A percentile compares a stretch with the other conserved stretches of the same genome.
These are phyloP conservation scores for Bonia amplexicaulis DNA, from an alignment of 176 grass and related monocot species.

Conservation along the genomic window DNA sequence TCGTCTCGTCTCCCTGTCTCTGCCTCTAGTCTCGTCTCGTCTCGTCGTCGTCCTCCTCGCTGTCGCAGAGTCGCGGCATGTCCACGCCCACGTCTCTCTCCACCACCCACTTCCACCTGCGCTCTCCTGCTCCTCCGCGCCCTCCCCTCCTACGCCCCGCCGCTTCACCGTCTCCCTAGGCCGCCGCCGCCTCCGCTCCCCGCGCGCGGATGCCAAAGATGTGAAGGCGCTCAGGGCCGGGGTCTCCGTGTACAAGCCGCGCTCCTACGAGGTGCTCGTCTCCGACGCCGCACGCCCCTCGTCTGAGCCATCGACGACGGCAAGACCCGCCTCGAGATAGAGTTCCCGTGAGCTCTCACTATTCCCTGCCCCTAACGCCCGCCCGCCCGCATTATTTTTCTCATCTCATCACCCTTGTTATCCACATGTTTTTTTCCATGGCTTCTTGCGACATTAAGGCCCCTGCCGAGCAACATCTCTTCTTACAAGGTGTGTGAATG, in stretches of 20 bases:
- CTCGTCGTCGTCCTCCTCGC: not conserved
- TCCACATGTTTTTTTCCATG: not conserved
- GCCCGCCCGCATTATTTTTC: not conserved
- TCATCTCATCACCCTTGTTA: not conserved
- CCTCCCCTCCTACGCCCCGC: not conserved
- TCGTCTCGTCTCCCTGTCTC: not conserved
- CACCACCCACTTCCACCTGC: conserved; percentile 2
- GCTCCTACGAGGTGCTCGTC: conserved; percentile 87
- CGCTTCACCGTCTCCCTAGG: not conserved
- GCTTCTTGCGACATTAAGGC: conserved; percentile 28
- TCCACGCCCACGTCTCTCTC: conserved; percentile 4
- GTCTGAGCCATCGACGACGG: conserved; percentile 65
- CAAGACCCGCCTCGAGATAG: conserved; percentile 82
- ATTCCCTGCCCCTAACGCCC: not conserved
- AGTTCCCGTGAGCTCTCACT: conserved; percentile 74
- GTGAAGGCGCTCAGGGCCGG: conserved; percentile 34
- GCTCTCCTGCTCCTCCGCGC: not conserved
- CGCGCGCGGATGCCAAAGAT: conserved; percentile 32
- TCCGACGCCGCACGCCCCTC: conserved; percentile 79
- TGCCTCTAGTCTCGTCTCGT: no score
- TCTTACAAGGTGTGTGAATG: conserved; percentile 56
- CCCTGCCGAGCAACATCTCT: conserved; percentile 83
- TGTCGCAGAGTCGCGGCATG: not conserved
- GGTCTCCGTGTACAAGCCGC: conserved; percentile 77
- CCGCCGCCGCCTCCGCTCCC: not conserved